Percentiles rank a stretch among this genome's conserved stretches.
Evolutionary conservation across 192 early-diverging fungal species (phyloP).

Genomic region (Entomortierella chlamydospora): DNA sequence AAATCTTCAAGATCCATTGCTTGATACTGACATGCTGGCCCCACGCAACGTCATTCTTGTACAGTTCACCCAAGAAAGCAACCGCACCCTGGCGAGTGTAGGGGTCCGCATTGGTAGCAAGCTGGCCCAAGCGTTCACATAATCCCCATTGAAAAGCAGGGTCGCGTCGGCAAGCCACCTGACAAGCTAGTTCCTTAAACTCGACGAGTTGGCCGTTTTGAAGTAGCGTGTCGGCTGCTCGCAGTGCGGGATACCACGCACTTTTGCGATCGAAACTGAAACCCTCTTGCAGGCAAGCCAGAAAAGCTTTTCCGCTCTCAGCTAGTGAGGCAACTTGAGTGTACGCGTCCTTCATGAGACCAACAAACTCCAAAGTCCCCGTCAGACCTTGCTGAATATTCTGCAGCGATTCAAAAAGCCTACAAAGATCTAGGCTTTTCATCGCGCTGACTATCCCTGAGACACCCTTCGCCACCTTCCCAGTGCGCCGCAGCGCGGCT

Average conservation of each 20-base stretch:
- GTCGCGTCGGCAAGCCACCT: slow-evolving; percentile 4
- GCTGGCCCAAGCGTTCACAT: not conserved
- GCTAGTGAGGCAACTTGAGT: not conserved
- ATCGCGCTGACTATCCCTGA: not conserved
- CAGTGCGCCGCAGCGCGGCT: not conserved
- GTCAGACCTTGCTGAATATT: not conserved
- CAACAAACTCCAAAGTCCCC: no score
- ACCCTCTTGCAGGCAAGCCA: not conserved
- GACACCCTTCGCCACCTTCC: not conserved
- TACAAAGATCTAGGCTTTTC: not conserved
- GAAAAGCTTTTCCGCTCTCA: not conserved
- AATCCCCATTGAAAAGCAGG: slow-evolving; percentile 1
- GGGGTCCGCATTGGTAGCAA: not conserved
- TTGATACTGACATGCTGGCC: not conserved
- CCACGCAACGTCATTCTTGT: slow-evolving; percentile 6
- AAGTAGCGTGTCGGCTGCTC: not conserved
- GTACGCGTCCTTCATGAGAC: not conserved
- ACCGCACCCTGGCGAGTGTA: not conserved
- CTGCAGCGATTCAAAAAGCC: not conserved
- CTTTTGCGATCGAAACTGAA: not conserved
- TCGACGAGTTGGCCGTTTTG: not conserved
- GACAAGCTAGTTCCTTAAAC: not conserved
- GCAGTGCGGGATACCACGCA: slow-evolving; percentile 5
- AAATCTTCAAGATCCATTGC: not conserved
- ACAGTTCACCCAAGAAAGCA: not conserved